Percentiles rank a stretch among this genome's conserved stretches.
phyloP scores from a whole-genome alignment of 495 filamentous ascomycete genomes.

The Aspergillus coremiiformis region DNA sequence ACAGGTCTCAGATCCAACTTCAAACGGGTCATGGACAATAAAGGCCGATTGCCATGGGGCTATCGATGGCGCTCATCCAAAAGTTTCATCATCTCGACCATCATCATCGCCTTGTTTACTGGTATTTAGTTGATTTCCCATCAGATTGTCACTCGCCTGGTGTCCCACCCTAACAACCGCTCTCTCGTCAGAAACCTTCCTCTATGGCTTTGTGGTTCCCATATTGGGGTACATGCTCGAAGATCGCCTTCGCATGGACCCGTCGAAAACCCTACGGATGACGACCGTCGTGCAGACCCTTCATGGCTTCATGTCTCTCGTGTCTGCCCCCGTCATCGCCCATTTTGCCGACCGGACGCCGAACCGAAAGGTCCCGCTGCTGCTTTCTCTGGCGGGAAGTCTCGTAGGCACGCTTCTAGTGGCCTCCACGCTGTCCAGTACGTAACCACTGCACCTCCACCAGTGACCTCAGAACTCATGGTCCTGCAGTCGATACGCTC shows the following conservation, averaged over 20 bases:
- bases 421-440: constrained; percentile 8
- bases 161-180: not conserved
- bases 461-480: not conserved
- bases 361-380: constrained; percentile 11
- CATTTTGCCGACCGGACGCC: constrained; percentile 23
- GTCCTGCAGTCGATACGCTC: not conserved
- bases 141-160: too few species aligned
- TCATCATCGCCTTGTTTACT: constrained; percentile 14
- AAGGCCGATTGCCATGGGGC: constrained; percentile 1
- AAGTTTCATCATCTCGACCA: constrained; percentile 12
- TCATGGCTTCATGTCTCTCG: constrained; percentile 14
- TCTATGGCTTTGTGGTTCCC: constrained; percentile 23
- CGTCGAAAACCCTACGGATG: constrained; percentile 15
- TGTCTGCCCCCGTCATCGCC: constrained; percentile 18
- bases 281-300: constrained; percentile 13
- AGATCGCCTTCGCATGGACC: constrained; percentile 15
- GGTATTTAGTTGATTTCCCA: too few species aligned
- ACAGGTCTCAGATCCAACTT: too few species aligned
- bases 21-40: not conserved
- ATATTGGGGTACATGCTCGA: constrained; percentile 25
- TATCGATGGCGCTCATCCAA: constrained; percentile 18
- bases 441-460: not conserved
- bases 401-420: constrained; percentile 18
- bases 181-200: constrained; percentile 18
- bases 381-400: constrained; percentile 14